These are phyloP conservation scores for Globisporangium megalacanthum DNA, from an alignment of 352 stramenopile species.

Conservation along the genomic window DNA sequence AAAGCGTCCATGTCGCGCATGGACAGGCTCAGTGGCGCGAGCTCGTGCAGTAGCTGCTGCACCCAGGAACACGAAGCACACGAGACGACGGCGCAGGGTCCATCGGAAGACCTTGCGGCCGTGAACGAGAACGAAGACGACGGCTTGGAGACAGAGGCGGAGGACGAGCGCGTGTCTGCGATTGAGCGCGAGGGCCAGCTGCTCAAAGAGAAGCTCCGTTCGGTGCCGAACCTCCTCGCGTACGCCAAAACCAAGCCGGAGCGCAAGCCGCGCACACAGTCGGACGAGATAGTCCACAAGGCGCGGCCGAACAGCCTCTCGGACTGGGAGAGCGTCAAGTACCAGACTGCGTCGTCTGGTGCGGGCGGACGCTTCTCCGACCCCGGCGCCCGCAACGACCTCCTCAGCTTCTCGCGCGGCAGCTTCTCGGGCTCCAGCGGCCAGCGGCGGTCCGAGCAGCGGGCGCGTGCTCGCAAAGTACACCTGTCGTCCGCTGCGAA, in stretches of 20 bases:
- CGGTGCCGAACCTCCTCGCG: constrained; percentile 46
- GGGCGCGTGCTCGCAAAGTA: constrained; percentile 47
- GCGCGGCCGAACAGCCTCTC: constrained; percentile 27
- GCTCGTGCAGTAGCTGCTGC: constrained; percentile 17
- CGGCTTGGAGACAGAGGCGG: neutral
- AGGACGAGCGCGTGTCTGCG: constrained; percentile 9
- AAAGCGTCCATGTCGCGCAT: constrained; percentile 10
- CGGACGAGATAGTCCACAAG: constrained; percentile 22
- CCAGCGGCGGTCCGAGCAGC: constrained; percentile 37
- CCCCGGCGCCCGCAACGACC: constrained; percentile 59
- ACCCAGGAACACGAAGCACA: constrained; percentile 8
- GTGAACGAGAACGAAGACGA: neutral
- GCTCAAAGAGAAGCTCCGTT: constrained; percentile 32
- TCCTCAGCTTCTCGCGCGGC: constrained; percentile 60
- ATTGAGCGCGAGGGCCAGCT: constrained; percentile 25
- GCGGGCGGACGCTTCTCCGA: constrained; percentile 54
- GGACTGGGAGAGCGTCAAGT: constrained; percentile 45
- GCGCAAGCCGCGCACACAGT: constrained; percentile 30
- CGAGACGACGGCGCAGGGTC: constrained; percentile 6
- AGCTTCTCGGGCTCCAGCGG: constrained; percentile 30
- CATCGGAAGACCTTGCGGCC: constrained; percentile 11
- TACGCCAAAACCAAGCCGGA: constrained; percentile 36
- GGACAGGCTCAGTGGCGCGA: constrained; percentile 31
- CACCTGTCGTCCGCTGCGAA: constrained; percentile 79
- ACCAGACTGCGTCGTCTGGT: constrained; percentile 25